These are phyloP conservation scores for Pythium oligandrum DNA, from an alignment of 352 stramenopile genomes.

Conservation along the genomic window DNA sequence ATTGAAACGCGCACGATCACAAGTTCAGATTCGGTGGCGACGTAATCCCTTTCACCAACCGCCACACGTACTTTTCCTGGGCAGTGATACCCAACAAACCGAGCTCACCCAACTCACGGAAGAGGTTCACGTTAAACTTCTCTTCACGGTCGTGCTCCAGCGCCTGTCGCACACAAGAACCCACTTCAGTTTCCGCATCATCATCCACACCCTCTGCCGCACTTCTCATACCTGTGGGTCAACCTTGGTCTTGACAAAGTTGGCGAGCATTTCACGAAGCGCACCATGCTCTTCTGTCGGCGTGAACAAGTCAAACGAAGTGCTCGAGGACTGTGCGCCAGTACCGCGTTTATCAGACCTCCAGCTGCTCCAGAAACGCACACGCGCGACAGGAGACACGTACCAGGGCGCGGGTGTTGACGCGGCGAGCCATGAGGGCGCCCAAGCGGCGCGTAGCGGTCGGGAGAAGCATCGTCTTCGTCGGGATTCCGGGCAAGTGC, in stretches of 20 bases:
- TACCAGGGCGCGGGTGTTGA: slow-evolving; percentile 15
- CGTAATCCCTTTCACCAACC: too few species aligned
- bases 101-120: slow-evolving; percentile 93
- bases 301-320: slow-evolving; percentile 73
- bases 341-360: too few species aligned
- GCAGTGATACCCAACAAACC: slow-evolving; percentile 96
- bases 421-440: slow-evolving; percentile 6
- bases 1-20: not conserved
- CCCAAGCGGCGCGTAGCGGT: slow-evolving; percentile 13
- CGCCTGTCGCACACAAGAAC: slow-evolving; percentile 31
- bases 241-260: slow-evolving; percentile 95
- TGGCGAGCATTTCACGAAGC: slow-evolving; percentile 91
- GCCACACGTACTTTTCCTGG: slow-evolving; percentile 74
- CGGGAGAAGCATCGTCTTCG: slow-evolving; percentile 10
- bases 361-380: too few species aligned
- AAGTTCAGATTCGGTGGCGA: too few species aligned
- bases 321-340: slow-evolving; percentile 1
- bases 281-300: slow-evolving; percentile 87
- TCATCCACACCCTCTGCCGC: not conserved
- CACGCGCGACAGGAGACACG: not conserved
- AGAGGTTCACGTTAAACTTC: slow-evolving; percentile 96
- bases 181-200: not conserved
- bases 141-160: slow-evolving; percentile 94
- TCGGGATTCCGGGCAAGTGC: too few species aligned
- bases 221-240: slow-evolving; percentile 86